A percentile compares a stretch with the other conserved stretches of the same genome.
Evolutionary conservation across 2,329 filamentous ascomycete species (phyloP).

Genomic region (Arachnopeziza araneosa): DNA sequence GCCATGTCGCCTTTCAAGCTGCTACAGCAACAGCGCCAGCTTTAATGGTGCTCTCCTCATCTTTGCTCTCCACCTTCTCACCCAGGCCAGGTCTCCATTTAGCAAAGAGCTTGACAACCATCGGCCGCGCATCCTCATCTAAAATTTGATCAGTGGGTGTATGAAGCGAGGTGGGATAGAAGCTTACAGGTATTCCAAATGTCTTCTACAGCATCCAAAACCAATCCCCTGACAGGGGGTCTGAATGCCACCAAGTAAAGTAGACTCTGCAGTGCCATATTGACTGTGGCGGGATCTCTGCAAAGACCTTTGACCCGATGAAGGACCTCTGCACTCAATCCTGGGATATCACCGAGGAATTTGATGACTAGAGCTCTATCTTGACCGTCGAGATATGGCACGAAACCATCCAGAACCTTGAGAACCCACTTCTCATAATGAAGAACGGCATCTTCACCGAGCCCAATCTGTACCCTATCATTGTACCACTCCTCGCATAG

Average conservation of each 20-base stretch:
- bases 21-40: conserved; percentile 3
- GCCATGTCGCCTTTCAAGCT: neutral
- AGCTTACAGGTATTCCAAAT: conserved; percentile 62
- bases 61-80: conserved; percentile 15
- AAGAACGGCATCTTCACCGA: conserved; percentile 42
- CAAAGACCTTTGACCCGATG: conserved; percentile 65
- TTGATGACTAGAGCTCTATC: conserved; percentile 80
- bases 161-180: conserved; percentile 1
- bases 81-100: conserved; percentile 49
- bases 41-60: conserved; percentile 17
- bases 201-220: conserved; percentile 59
- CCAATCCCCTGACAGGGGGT: conserved; percentile 57
- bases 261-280: conserved; percentile 57
- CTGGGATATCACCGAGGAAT: conserved; percentile 86
- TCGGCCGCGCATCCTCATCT: conserved; percentile 58
- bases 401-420: conserved; percentile 79
- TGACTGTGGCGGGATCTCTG: conserved; percentile 59
- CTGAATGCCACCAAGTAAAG: conserved; percentile 64
- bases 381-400: conserved; percentile 84
- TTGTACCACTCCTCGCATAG: conserved; percentile 98
- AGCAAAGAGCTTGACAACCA: conserved; percentile 56
- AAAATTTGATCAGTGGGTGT: conserved; percentile 20
- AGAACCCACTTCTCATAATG: conserved; percentile 78
- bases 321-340: conserved; percentile 66
- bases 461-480: conserved; percentile 55